Conservation (phyloP, 1,284 basidiomycete species). For the Mrakiaceae sp. region DNA sequence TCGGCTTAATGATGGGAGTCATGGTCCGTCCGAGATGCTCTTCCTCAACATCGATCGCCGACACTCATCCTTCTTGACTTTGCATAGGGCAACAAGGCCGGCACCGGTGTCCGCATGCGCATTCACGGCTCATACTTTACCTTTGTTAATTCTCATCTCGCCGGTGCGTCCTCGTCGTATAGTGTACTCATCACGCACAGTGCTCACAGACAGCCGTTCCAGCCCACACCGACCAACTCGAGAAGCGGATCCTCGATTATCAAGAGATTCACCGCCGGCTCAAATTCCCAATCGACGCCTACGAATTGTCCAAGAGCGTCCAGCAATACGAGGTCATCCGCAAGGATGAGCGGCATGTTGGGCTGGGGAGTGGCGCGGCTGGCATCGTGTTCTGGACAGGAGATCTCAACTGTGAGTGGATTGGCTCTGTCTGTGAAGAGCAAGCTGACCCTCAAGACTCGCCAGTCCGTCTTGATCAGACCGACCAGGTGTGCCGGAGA, state of each 20-base stretch:
- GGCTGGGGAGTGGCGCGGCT: neutral
- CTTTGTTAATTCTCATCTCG: slow-evolving; percentile 9
- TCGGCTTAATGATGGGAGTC: slow-evolving; percentile 2
- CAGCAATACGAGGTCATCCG: too few species aligned
- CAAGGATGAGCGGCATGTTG: too few species aligned
- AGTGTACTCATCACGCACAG: too few species aligned
- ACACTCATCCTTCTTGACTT: too few species aligned
- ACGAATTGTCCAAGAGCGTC: too few species aligned
- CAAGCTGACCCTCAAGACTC: too few species aligned
- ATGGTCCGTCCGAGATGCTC: neutral
- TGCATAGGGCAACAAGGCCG: slow-evolving; percentile 12
- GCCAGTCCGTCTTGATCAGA: too few species aligned
- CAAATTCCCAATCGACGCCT: neutral
- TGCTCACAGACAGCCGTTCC: too few species aligned
- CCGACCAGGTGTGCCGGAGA: too few species aligned
- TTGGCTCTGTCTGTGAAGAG: neutral
- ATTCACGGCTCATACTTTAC: slow-evolving; percentile 4
- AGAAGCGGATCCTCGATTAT: slow-evolving; percentile 1
- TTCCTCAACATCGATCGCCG: too few species aligned
- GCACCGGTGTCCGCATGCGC: neutral
- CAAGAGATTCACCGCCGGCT: slow-evolving; percentile 5
- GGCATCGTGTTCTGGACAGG: slow-evolving; percentile 12
- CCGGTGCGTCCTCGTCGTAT: neutral
- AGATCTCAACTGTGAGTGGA: slow-evolving; percentile 13
- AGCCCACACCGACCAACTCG: slow-evolving; percentile 10